These are phyloP conservation scores for Chaetomium strumarium DNA, from an alignment of 2,329 filamentous ascomycete genomes.

Conservation along the genomic window DNA sequence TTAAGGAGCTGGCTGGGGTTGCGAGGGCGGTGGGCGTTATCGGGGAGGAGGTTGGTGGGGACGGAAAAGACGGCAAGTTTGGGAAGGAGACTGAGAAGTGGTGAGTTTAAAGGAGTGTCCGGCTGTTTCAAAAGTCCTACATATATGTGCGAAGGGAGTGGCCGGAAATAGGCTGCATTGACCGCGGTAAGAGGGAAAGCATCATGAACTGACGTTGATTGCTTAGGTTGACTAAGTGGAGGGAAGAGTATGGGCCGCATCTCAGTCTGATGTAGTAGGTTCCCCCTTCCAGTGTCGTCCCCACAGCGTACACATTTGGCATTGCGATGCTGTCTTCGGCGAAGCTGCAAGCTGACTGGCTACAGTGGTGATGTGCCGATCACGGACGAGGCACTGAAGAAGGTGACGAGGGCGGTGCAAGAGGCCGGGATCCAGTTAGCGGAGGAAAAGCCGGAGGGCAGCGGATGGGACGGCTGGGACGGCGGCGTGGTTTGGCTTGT, in stretches of 20 bases:
- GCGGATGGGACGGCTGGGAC: slow-evolving; percentile 24
- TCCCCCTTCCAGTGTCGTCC: background rate
- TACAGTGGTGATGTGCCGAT: slow-evolving; percentile 26
- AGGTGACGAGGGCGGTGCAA: slow-evolving; percentile 22
- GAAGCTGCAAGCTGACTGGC: background rate
- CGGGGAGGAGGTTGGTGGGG: slow-evolving; percentile 17
- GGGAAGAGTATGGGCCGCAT: slow-evolving; percentile 28
- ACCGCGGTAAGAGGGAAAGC: background rate
- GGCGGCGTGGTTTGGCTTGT: slow-evolving; percentile 31
- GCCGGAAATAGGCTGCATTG: too few relatives aligned
- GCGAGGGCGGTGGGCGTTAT: slow-evolving; percentile 26
- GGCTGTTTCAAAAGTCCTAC: too few relatives aligned
- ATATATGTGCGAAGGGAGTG: too few relatives aligned
- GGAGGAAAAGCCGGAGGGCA: background rate
- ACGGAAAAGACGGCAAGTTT: slow-evolving; percentile 1
- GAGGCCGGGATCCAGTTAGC: slow-evolving; percentile 22
- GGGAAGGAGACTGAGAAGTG: slow-evolving; percentile 23
- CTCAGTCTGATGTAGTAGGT: slow-evolving; percentile 33
- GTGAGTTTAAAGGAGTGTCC: slow-evolving; percentile 8
- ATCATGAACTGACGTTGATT: background rate
- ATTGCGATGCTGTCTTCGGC: background rate
- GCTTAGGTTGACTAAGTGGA: slow-evolving; percentile 24
- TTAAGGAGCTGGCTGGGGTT: slow-evolving; percentile 23
- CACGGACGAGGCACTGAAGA: slow-evolving; percentile 21
- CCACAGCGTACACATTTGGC: background rate